Base-by-base conservation (phyloP, 2,329 filamentous ascomycete genomes). In the Fusarium sp. region DNA sequence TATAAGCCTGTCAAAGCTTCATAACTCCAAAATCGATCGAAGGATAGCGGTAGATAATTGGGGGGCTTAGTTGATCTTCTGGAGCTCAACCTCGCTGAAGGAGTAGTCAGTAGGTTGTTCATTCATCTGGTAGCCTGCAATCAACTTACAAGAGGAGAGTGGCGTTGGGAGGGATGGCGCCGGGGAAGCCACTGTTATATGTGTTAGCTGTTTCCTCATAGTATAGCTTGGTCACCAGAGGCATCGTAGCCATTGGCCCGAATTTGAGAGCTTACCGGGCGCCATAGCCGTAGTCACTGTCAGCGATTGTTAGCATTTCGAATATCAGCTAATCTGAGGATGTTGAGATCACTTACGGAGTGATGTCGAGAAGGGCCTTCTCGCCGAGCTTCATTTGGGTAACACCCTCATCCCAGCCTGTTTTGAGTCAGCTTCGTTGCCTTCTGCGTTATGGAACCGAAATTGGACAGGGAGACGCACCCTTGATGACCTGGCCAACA, bases 341-440 rank as follows among this genome's bases (percentile, higher is more conserved):
- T 6, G 12, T 20, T 26, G 17, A 22, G 36, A 26, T 20, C 33
- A 45, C 77, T 48, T 78, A 79, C 77, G 70, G 87, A 73, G 91
- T 89, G 81, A 98, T 98, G 76, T 91, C 92, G 74, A 99, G 88
- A 58, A 90, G 93, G 61, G 94, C 92, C 87, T 94, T 96, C 89
- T 98, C 96, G 82, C 96, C 95, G 67, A 97, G 87, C 81, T 92
- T 92, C 96, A 99, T 98, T 81, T 90, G 87, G 56, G 87, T 85
- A 60, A 98, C 95, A 75, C 93, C 95, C 84, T 98, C 91, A 80
- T 94, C 95, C 94, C 90, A 97, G 77, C 90, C 93, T 95, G 51
- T 66, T 33, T 41, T 18, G 42, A 70, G 58, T 72, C 62, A 70
- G 63, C 58, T 56, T 72, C 59, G 26, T 18, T 24, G 38, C 55